Base-by-base conservation (phyloP, 768 basidiomycete genomes). In the Boletus vinaceobasis region DNA sequence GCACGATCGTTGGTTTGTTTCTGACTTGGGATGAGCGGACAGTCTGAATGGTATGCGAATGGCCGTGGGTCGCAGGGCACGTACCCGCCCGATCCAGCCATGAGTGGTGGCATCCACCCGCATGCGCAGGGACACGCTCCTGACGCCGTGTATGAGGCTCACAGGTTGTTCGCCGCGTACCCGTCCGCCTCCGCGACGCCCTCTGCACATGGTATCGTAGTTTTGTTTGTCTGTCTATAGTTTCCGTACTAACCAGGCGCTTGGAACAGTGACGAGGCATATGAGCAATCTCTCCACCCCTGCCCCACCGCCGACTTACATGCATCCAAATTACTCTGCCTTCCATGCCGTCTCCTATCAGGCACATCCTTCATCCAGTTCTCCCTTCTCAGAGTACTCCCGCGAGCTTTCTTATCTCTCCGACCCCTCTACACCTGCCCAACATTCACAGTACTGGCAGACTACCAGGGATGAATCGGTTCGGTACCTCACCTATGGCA, bases 121-220 rank as follows among this genome's bases (percentile, higher is more conserved):
- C 29, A 46, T 27, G 7, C 55, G 35, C 66, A 60, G 13, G 54
- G 52, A 47, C 60, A 59, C 45, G 55, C 69, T 14, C 67, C 76
- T 35, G 79, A 84, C 66, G 74, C 84, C 5, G 84, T 84, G 4
- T 84, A 87, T 47, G 83, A 84, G 67, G 84, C 87, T 2, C 88
- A 88, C 58, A 72, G 79, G 49, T 70, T 91, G 26, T 76, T 88
- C 43, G 79, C 82, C 5, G 75, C 80, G 33, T 91, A 89, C 67
- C 87, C 90, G 37, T 78, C 86, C 63, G 86, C 86, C 37, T 90
- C 88, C 55, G 84, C 86, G 27, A 87, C 85, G 5, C 88, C 88
- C n/a, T 80, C 87, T 8, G 77, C 82, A 36, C 89, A 91, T 65
- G 87, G 90, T 88, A 65, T 72, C 42, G 33, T 43, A 23, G 23